Evolutionary conservation across 371 early-diverging fungal genomes (phyloP), one percentile per base, ranked within the genome.

Genomic region (Capillidium rhysosporum): DNA sequence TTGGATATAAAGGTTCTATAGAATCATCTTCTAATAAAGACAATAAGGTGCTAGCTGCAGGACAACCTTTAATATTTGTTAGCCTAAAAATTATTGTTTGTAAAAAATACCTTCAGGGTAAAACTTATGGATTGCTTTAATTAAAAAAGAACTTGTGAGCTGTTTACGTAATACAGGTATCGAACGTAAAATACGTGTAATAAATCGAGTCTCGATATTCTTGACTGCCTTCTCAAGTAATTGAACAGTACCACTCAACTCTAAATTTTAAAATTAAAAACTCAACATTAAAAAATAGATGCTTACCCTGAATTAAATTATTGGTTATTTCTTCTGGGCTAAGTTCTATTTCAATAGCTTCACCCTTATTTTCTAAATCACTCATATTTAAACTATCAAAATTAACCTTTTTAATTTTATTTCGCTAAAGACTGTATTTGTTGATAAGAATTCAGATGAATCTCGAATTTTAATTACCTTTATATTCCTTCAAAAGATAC

Each of bases 181-280:
- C 8, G 81, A 76, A 53, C 96, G 76, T 54, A 93, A 59, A 5
- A 84, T 94, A 52, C 96, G 82, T 14, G 86, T 80, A 9, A 82
- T 82, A 63, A 83, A 93, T 38, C 92, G 81, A 28, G 82, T 62
- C 65, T 95, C 96, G 43, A 84, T 68, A 1, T 83, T 76, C 18
- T 82, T 70, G 1, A 87, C 92, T 38, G 86, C 83, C 52, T 83
- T 73, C 61, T 89, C 86, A 59, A 95, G 64, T 40, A 92, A 67
- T 24, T 61, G 52, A 62, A 89, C 12, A 12, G 4, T 34, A 4
- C 34, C 34, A 34, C 7, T 34, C 34, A 34, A 34, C 34, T 34
- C 34, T 34, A 34, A 7, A 34, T 7, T 7, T 7, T 34, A 34
- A 34, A 34, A 34, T 34, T 7, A 12, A 34, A 12, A 34, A 34